Percentiles rank a stretch among this genome's conserved stretches.
These are phyloP conservation scores for Delphinella strobiligena DNA, from an alignment of 2,329 filamentous ascomycete genomes.

Conservation along the genomic window DNA sequence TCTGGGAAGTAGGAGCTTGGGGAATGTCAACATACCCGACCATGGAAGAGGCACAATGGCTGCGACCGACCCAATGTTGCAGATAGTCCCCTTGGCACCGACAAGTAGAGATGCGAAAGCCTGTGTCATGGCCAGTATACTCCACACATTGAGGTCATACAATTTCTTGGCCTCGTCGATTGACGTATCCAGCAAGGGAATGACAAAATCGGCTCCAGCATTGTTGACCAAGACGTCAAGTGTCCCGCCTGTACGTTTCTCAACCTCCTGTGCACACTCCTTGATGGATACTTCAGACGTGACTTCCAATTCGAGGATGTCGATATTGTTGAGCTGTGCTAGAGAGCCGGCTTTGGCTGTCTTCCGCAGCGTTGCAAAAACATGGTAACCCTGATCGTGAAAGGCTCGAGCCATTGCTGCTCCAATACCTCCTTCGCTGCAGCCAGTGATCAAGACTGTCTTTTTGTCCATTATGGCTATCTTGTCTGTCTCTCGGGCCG, in stretches of 20 bases:
- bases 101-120: slow-evolving; percentile 24
- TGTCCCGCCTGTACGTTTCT: slow-evolving; percentile 17
- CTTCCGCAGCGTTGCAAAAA: slow-evolving; percentile 32
- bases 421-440: slow-evolving; percentile 30
- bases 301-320: slow-evolving; percentile 22
- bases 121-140: slow-evolving; percentile 16
- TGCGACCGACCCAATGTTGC: slow-evolving; percentile 27
- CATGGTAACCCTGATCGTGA: slow-evolving; percentile 23
- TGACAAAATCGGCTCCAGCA: slow-evolving; percentile 29
- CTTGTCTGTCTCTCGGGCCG: too few relatives aligned
- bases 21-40: slow-evolving; percentile 11
- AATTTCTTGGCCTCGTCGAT: slow-evolving; percentile 16
- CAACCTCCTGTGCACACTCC: slow-evolving; percentile 12
- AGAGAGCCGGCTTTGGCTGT: slow-evolving; percentile 20
- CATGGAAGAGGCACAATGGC: slow-evolving; percentile 20
- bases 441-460: slow-evolving; percentile 18
- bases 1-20: not conserved
- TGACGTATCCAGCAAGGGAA: slow-evolving; percentile 16
- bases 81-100: slow-evolving; percentile 22
- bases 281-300: slow-evolving; percentile 19
- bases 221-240: slow-evolving; percentile 37
- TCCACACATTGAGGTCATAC: slow-evolving; percentile 25
- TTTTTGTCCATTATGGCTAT: too few relatives aligned
- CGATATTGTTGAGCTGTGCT: slow-evolving; percentile 13
- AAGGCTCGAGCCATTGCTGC: slow-evolving; percentile 27